Evolutionary conservation across 192 early-diverging fungal species (phyloP).

Genomic region (Backusella mclennaniae): DNA sequence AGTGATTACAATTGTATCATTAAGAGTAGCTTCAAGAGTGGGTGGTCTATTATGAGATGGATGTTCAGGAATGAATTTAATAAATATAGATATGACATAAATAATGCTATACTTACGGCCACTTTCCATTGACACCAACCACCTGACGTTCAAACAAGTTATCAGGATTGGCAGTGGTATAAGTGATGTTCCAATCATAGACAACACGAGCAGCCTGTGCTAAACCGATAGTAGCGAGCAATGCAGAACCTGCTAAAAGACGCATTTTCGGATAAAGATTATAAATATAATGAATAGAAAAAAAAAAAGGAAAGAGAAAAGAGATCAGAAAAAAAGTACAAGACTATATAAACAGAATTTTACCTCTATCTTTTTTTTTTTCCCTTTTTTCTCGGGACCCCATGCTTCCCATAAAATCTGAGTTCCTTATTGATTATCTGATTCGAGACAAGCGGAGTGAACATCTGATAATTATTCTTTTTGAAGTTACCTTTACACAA

Average conservation of each 20-base stretch:
- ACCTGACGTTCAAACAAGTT: conserved; percentile 61
- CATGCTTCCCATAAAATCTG: neutral
- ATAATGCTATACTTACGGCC: conserved; percentile 49
- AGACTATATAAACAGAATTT: conserved; percentile 12
- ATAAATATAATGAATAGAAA: conserved; percentile 11
- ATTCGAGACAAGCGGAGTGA: conserved; percentile 2
- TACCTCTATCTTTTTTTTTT: neutral
- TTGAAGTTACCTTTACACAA: neutral
- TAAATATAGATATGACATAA: neutral
- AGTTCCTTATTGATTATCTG: conserved; percentile 6
- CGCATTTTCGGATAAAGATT: conserved; percentile 5
- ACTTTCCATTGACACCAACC: conserved; percentile 64
- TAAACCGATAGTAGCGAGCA: conserved; percentile 19
- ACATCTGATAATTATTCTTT: neutral
- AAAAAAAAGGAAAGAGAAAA: conserved; percentile 9
- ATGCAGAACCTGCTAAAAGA: conserved; percentile 1
- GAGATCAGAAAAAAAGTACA: conserved; percentile 5
- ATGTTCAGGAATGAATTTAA: neutral
- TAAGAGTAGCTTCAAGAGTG: conserved; percentile 40
- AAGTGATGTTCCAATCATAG: conserved; percentile 71
- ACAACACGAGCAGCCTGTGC: conserved; percentile 55
- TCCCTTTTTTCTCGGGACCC: neutral
- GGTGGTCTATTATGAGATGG: conserved; percentile 38
- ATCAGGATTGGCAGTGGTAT: conserved; percentile 66
- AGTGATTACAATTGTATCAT: conserved; percentile 49